These are phyloP conservation scores for Nephelium lappaceum DNA, from an alignment of 345 rosid genomes.

Conservation along the genomic window DNA sequence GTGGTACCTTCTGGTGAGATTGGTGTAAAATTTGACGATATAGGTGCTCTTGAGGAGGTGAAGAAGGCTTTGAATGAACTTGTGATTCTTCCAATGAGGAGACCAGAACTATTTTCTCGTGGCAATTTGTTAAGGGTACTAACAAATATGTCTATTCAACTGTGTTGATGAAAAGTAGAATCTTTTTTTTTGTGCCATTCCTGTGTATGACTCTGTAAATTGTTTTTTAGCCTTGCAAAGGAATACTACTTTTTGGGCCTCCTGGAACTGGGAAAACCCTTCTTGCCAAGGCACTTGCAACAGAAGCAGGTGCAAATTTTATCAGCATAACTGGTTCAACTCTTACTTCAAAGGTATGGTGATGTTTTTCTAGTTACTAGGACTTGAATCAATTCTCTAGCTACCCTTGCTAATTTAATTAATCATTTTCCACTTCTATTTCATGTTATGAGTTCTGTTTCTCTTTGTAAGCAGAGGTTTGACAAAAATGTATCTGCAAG, in stretches of 20 bases:
- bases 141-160: slow-evolving; percentile 10
- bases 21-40: slow-evolving; percentile 88
- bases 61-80: slow-evolving; percentile 91
- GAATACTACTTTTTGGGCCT: slow-evolving; percentile 97
- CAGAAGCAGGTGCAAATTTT: slow-evolving; percentile 97
- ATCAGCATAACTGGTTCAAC: slow-evolving; percentile 97
- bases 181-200: neutral
- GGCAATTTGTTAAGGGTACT: slow-evolving; percentile 93
- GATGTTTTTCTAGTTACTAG: neutral
- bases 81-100: slow-evolving; percentile 98
- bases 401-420: neutral
- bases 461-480: neutral
- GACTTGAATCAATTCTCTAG: neutral
- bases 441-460: slow-evolving; percentile 3
- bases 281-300: slow-evolving; percentile 96
- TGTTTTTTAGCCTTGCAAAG: slow-evolving; percentile 92
- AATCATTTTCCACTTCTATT: neutral
- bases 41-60: slow-evolving; percentile 98
- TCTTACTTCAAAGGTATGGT: slow-evolving; percentile 89
- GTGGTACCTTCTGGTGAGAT: slow-evolving; percentile 94
- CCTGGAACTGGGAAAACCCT: slow-evolving; percentile 99
- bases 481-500: neutral
- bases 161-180: neutral
- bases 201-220: slow-evolving; percentile 14
- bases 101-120: slow-evolving; percentile 88